Evolutionary conservation across 1,284 basidiomycete genomes (phyloP), one percentile per base, ranked within the genome.

Genomic region (Ceratobasidium papillatum): DNA sequence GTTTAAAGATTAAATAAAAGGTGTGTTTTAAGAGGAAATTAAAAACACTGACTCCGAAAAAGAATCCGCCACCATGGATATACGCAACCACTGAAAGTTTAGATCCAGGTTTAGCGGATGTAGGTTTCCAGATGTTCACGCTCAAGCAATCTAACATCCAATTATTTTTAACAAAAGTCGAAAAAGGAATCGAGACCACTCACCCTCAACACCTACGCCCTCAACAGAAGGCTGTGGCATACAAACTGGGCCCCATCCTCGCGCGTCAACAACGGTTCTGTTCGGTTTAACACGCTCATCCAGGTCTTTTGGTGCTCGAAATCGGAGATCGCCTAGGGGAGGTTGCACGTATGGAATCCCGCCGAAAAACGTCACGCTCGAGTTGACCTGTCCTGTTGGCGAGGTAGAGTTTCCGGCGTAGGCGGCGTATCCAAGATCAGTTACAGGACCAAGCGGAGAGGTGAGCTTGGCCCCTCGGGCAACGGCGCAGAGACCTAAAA

Each of bases 21-120:
- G 9, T 14, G 9, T 1, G 11, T n/a, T 36, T 30, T 25, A 2
- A n/a, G 22, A 49, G 25, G n/a, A 34, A 25, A 19, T 30, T 3
- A 25, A 27, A 22, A 5, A 19, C 34, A 51, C 69, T 36, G n/a
- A 61, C 74, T 61, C 74, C 68, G 62, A 62, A 69, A 38, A 3
- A 74, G 78, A 68, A 64, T 86, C 87, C 87, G 80, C 90, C 89
- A 14, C 90, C 90, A 77, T 91, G 89, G 43, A 90, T 88, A 78
- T 90, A 91, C 3, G 89, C 86, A 34, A 92, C 81, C 1, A 91
- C 90, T 0, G 89, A 90, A 19, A 89, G 87, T 87, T 47, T 73
- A 32, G 79, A 78, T 30, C 77, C 77, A 52, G 65, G 22, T 22
- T 79, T 81, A 14, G 81, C 81, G 22, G 79, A 78, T 1, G 78